Evolutionary conservation across 2,329 filamentous ascomycete genomes (phyloP), one percentile per base, ranked within the genome.

Genomic region (Diaporthe citriasiana): DNA sequence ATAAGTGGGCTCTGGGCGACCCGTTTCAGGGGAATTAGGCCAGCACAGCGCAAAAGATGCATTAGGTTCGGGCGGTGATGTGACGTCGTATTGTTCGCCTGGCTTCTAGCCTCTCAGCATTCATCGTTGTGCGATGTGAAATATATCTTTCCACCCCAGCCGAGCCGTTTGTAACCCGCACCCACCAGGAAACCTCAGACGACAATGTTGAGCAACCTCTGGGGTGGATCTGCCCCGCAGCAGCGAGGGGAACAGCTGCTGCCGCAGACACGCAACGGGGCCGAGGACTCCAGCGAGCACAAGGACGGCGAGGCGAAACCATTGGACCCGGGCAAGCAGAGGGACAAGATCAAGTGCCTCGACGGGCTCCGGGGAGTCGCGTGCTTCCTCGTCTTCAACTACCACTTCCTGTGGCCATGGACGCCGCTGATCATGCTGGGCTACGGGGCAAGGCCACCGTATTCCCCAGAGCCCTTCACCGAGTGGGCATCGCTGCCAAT

Each of bases 351-450:
- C 76, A 79, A 76, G 66, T 82, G 80, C 38, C 82, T 85, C 50
- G 84, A 85, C 76, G 84, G 84, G 19, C 80, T 85, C 2, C 81
- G 84, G n/a, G 84, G 84, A 66, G 80, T 84, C 73, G 84, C 84
- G 22, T 85, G 83, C 72, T 80, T 85, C 40, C 78, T 84, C 47
- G 84, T 85, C 71, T 85, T 85, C 80, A 85, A 84, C 65, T 85
- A 84, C 73, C 83, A 85, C 74, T 84, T 84, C 71, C 78, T 85
- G 57, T 84, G 83, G 82, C 82, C 83, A 22, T 85, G 82, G 82
- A 84, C 82, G 1, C 80, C 82, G 0, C 74, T 78, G 42, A 84
- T 85, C 71, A 84, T 84, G 82, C 74, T 85, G n/a, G 82, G 82
- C 42, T 81, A 83, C 55, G 83, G 83, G 30, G 82, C 83, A 2